A percentile compares a stretch with the other conserved stretches of the same genome.
Evolutionary conservation across 345 rosid genomes (phyloP).

Genomic region (Salix dunnii): DNA sequence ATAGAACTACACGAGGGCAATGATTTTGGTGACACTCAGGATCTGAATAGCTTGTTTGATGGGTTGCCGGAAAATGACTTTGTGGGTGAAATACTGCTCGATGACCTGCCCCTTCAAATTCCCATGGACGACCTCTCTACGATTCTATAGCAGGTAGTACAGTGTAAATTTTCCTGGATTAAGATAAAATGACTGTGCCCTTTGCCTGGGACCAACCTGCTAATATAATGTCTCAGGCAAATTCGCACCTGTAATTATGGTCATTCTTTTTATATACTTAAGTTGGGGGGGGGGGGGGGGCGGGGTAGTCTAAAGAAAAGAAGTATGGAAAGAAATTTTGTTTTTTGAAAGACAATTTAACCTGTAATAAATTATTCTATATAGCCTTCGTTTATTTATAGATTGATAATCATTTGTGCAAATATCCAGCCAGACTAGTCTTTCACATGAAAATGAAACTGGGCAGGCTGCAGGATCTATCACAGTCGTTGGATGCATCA

Average conservation of each 20-base stretch:
- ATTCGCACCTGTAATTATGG: constrained; percentile 38
- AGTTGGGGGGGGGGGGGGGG: no score
- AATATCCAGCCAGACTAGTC: no score
- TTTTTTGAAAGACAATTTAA: constrained; percentile 5
- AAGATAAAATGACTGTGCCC: constrained; percentile 21
- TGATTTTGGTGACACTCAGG: constrained; percentile 25
- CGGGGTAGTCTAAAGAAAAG: constrained; percentile 14
- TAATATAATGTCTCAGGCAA: constrained; percentile 20
- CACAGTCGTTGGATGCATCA: no score
- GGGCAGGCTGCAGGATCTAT: no score
- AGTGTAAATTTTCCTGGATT: constrained; percentile 38
- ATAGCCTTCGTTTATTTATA: constrained; percentile 9
- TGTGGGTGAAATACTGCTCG: constrained; percentile 28
- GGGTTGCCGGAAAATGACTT: constrained; percentile 43
- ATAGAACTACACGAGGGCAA: constrained; percentile 34
- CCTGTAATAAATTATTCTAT: constrained; percentile 16
- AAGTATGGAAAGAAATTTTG: constrained; percentile 24
- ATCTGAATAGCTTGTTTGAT: constrained; percentile 40
- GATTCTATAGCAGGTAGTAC: constrained; percentile 21
- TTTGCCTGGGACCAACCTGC: constrained; percentile 22
- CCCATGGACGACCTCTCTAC: constrained; percentile 63
- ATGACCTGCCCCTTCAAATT: constrained; percentile 28
- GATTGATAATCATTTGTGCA: neutral
- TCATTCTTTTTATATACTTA: constrained; percentile 41
- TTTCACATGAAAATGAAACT: no score